Base-by-base conservation (phyloP, 192 early-diverging fungal species). In the Anaeromyces robustus region DNA sequence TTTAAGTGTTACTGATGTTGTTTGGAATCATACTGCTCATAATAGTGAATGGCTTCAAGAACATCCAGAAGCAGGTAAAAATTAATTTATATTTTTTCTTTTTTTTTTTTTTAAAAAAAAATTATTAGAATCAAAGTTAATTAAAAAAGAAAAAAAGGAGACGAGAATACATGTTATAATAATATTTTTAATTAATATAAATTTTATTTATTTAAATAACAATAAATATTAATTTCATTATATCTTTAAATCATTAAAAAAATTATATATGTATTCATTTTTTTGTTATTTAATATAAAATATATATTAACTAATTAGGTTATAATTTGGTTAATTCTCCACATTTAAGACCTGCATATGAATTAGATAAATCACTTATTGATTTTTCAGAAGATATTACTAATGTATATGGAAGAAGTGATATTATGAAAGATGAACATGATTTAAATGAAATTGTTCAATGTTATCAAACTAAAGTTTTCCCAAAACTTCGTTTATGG, bases 1-100 rank as follows among this genome's bases (percentile, higher is more conserved):
- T 78, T 86, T 99, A 52, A 91, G 90, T 59, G 86, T 94, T 52
- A 95, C 95, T 16, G 98, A 99, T 86, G 91, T 99, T 81, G 98
- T 99, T 5, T 99, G 96, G 96, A 99, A 99, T 87, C 98, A 99
- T 86, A 99, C 97, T 29, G 94, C 96, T 29, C 92, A 90, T 85
- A 94, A 97, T 83, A 94, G 94, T n/a, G 86, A 84, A n/a, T 99
- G 96, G 94, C 90, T 99, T 43, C 85, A 91, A 84, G 92, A 97
- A 77, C 97, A 99, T 84, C 97, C 97, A 12, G 97, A 99, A 85
- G 94, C 95, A 81, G 93, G 93, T 93, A 85, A 29, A 34, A 28
- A 41, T 13, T 30, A 13, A 5, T 87, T 85, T n/a, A n/a, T n/a
- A n/a, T n/a, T n/a, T n/a, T n/a, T n/a, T n/a, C n/a, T n/a, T n/a